phyloP scores from a whole-genome alignment of 768 basidiomycete genomes.

The Boletus insuetus region DNA sequence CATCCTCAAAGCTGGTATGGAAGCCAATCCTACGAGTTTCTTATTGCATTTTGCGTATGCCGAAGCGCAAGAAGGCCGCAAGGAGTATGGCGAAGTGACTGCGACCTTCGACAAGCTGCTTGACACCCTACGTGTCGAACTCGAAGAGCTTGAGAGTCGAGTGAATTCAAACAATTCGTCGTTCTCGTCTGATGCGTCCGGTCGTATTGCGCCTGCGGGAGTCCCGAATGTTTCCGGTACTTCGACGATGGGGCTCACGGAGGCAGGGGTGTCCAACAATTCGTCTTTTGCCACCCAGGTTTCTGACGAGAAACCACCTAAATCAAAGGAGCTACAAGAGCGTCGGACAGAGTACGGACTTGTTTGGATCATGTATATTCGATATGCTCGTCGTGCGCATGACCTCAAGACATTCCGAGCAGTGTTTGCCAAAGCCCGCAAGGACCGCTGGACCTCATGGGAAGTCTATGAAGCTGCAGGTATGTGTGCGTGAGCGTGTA shows the following conservation, averaged over 20 bases:
- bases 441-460: slow-evolving; percentile 78
- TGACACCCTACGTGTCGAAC: slow-evolving; percentile 54
- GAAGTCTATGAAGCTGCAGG: slow-evolving; percentile 92
- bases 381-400: slow-evolving; percentile 86
- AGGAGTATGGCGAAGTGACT: slow-evolving; percentile 68
- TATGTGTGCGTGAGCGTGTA: slow-evolving; percentile 28
- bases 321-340: slow-evolving; percentile 51
- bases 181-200: slow-evolving; percentile 36
- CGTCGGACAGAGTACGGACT: slow-evolving; percentile 70
- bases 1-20: slow-evolving; percentile 80
- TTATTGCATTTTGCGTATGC: slow-evolving; percentile 88
- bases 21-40: slow-evolving; percentile 87
- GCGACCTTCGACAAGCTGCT: slow-evolving; percentile 72
- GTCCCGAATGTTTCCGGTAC: slow-evolving; percentile 13
- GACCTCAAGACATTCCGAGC: slow-evolving; percentile 76
- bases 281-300: slow-evolving; percentile 50
- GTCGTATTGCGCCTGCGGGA: slow-evolving; percentile 26
- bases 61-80: slow-evolving; percentile 65
- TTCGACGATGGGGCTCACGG: slow-evolving; percentile 17
- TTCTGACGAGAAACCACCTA: slow-evolving; percentile 52
- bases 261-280: slow-evolving; percentile 37
- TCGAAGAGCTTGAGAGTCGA: slow-evolving; percentile 57
- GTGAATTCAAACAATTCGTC: slow-evolving; percentile 38
- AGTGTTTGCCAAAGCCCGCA: slow-evolving; percentile 81
- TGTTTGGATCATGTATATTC: slow-evolving; percentile 89